Evolutionary conservation across 2,329 filamentous ascomycete species (phyloP).

Genomic region (Drechmeria coniospora): DNA sequence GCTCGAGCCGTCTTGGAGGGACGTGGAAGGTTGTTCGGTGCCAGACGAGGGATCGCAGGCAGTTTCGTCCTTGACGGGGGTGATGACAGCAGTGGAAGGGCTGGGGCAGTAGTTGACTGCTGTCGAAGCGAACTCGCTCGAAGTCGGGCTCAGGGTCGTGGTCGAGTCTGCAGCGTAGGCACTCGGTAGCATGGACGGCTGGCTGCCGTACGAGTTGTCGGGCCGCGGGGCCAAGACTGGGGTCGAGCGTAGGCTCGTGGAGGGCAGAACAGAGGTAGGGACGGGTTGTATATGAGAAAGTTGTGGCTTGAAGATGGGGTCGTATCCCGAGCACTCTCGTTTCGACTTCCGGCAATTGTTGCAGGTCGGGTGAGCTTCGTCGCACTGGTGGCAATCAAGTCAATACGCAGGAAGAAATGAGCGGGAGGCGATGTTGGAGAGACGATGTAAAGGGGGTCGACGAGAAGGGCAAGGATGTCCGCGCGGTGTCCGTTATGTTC

Average conservation of each 20-base stretch:
- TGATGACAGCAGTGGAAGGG: not conserved
- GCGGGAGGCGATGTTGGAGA: slow-evolving; percentile 3
- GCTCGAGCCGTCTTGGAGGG: slow-evolving; percentile 10
- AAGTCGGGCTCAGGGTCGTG: slow-evolving; percentile 16
- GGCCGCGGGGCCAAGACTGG: slow-evolving; percentile 11
- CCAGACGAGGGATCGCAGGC: slow-evolving; percentile 41
- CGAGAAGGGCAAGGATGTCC: not conserved
- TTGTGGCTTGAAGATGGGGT: slow-evolving; percentile 69
- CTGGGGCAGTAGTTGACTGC: slow-evolving; percentile 3
- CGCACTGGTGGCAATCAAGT: slow-evolving; percentile 49
- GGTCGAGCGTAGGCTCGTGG: slow-evolving; percentile 12
- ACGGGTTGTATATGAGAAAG: slow-evolving; percentile 36
- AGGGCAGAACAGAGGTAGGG: slow-evolving; percentile 15
- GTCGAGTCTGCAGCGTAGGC: slow-evolving; percentile 20
- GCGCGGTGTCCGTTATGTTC: too few species aligned
- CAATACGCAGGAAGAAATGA: slow-evolving; percentile 10
- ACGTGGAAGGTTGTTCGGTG: slow-evolving; percentile 32
- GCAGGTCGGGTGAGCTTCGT: slow-evolving; percentile 87
- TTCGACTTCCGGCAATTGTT: slow-evolving; percentile 83
- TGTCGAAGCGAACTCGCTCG: slow-evolving; percentile 52
- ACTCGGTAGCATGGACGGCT: slow-evolving; percentile 27
- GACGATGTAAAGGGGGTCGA: slow-evolving; percentile 1
- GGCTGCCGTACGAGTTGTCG: slow-evolving; percentile 28
- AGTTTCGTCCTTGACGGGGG: slow-evolving; percentile 10
- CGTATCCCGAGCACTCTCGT: slow-evolving; percentile 74